These are phyloP conservation scores for Clavariopsis aquatica DNA, from an alignment of 495 filamentous ascomycete genomes.

Conservation along the genomic window DNA sequence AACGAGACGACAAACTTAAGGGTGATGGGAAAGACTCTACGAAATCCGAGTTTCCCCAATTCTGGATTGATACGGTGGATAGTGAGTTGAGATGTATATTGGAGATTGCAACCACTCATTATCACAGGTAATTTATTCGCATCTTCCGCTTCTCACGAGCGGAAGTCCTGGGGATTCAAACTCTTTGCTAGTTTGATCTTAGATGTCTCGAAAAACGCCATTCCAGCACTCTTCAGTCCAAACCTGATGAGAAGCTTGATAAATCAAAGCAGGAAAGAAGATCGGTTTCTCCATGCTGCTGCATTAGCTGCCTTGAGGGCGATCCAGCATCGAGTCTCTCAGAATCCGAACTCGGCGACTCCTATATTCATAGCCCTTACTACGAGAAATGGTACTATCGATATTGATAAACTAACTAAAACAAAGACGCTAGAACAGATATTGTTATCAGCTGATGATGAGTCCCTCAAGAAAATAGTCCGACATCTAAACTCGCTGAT, in stretches of 20 bases:
- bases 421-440: conserved; percentile 84
- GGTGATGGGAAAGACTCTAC: conserved; percentile 33
- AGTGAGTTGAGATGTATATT: conserved; percentile 54
- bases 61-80: conserved; percentile 90
- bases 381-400: conserved; percentile 65
- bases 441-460: conserved; percentile 60
- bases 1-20: conserved; percentile 38
- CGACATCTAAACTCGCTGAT: conserved; percentile 51
- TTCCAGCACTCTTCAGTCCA: conserved; percentile 68
- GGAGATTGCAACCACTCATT: conserved; percentile 4
- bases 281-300: conserved; percentile 80
- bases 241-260: conserved; percentile 81
- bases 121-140: conserved; percentile 74
- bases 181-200: conserved; percentile 74
- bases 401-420: conserved; percentile 84
- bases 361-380: conserved; percentile 66
- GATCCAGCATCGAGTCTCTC: conserved; percentile 65
- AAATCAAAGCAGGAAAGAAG: conserved; percentile 82
- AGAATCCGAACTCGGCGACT: conserved; percentile 60
- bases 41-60: conserved; percentile 63
- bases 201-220: conserved; percentile 49
- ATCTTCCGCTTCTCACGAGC: conserved; percentile 74
- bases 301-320: conserved; percentile 71
- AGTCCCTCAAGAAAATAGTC: conserved; percentile 48
- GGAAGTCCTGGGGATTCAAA: conserved; percentile 88